Evolutionary conservation across 2,329 filamentous ascomycete species (phyloP).

Genomic region (Chrysoporthe puriensis): DNA sequence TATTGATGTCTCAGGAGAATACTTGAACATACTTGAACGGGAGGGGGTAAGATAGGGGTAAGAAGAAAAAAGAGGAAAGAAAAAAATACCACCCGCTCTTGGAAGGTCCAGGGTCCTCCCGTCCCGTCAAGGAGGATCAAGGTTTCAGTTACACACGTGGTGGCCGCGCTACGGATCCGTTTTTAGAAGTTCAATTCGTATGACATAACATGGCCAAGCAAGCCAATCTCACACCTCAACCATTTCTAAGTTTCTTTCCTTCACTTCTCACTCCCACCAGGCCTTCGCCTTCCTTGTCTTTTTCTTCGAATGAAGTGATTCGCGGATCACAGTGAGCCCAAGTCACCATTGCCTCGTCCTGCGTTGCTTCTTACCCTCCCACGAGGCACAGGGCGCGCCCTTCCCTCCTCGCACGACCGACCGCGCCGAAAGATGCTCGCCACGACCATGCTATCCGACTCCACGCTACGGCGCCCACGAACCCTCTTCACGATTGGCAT

Average conservation of each 20-base stretch:
- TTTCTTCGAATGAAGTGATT: background rate
- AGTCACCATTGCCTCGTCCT: background rate
- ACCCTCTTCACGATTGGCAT: slow-evolving; percentile 38
- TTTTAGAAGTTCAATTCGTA: slow-evolving; percentile 2
- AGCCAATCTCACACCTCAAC: background rate
- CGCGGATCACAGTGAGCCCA: background rate
- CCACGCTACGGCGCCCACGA: slow-evolving; percentile 35
- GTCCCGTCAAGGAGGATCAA: background rate
- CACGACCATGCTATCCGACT: slow-evolving; percentile 16
- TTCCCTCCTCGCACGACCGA: background rate
- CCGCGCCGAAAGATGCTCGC: background rate
- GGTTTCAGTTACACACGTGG: background rate
- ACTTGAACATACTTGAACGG: too few relatives aligned
- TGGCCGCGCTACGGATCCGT: background rate
- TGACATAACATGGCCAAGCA: background rate
- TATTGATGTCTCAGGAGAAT: too few relatives aligned
- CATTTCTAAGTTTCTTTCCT: background rate
- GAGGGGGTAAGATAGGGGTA: too few relatives aligned
- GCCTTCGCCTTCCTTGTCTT: background rate
- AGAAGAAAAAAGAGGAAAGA: background rate
- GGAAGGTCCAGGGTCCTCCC: background rate
- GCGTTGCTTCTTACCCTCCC: background rate
- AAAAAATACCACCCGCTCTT: background rate
- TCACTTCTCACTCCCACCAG: background rate
- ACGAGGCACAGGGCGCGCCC: background rate